Evolutionary conservation across 1,139 yeast genomes (phyloP), one percentile per base, ranked within the genome.

Genomic region (Yamadazyma dushanensis): DNA sequence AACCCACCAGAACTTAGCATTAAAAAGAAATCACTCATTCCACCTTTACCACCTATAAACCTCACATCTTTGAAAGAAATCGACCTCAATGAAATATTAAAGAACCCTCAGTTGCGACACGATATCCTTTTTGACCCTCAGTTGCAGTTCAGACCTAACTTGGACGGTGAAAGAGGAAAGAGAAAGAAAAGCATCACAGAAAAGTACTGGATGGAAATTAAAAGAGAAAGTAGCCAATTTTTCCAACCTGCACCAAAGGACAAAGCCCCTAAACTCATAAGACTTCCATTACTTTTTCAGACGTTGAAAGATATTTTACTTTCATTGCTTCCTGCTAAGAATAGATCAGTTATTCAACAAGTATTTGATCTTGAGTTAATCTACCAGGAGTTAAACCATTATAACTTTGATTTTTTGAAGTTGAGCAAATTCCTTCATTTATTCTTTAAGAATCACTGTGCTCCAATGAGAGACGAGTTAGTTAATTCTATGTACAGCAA

Each of bases 401-500:
- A 82, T 31, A 73, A 80, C 17, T 76, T 84, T 52, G 87, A 84
- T 57, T 83, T 85, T 54, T 73, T 78, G 20, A 72, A 76, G 31
- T 70, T 87, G 54, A 75, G 88, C n/a, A 66, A 67, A 38, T 83
- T 92, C 86, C 69, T 86, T 25, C 77, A 85, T 9, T 64, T 72
- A 20, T 80, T 84, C 24, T 81, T 87, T 62, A 84, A 85, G 59
- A 73, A 79, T 39, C 94, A 84, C 57, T 89, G 97, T 63, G 96
- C 97, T 8, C 97, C 97, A 41, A 88, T 88, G 95, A 76, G 97
- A 51, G 96, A 88, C 60, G 68, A 78, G 32, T 83, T 95, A 88
- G 95, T 89, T 29, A 86, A 82, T 50, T 86, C 83, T 50, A 87
- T 90, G 94, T 79, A 78, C 37, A 54, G 59, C n/a, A 76, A 80